Percentiles rank a stretch among this genome's conserved stretches.
These are phyloP conservation scores for Blastomyces silverae DNA, from an alignment of 2,329 filamentous ascomycete species.

Conservation along the genomic window DNA sequence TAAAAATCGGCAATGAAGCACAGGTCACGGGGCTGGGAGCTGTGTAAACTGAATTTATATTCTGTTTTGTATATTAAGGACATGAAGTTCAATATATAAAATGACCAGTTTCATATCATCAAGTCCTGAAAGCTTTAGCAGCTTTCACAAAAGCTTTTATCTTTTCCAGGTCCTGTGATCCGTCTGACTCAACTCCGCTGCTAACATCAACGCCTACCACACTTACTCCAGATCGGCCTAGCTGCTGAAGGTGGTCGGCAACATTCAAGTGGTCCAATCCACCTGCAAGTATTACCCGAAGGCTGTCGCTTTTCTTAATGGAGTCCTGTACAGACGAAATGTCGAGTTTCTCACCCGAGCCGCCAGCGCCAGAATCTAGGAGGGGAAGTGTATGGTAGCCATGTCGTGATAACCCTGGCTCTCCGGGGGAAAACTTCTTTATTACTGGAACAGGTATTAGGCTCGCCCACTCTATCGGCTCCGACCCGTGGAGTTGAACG, in stretches of 20 bases:
- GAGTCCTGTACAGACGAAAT: constrained; percentile 59
- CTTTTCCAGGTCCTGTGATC: constrained; percentile 70
- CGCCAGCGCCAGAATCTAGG: constrained; percentile 78
- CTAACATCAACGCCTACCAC: constrained; percentile 86
- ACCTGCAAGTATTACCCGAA: constrained; percentile 75
- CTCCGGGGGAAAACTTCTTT: constrained; percentile 70
- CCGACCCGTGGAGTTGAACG: constrained; percentile 86
- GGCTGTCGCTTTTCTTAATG: constrained; percentile 60
- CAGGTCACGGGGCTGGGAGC: background rate
- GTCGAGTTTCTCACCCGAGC: constrained; percentile 72
- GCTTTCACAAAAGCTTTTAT: constrained; percentile 73
- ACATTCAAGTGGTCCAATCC: constrained; percentile 79
- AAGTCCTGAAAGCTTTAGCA: constrained; percentile 52
- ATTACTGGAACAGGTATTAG: constrained; percentile 91
- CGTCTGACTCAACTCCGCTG: constrained; percentile 82
- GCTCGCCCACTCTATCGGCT: constrained; percentile 84
- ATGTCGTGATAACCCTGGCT: constrained; percentile 62
- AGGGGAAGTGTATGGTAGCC: constrained; percentile 80
- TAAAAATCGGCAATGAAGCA: background rate
- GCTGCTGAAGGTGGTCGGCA: constrained; percentile 53
- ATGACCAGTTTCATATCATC: constrained; percentile 16
- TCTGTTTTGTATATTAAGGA: background rate
- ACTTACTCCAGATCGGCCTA: constrained; percentile 55
- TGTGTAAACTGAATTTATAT: background rate
- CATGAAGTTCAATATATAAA: background rate